Base-by-base conservation (phyloP, 169 alveolate genomes). In the Cryptosporidium viatorum region DNA sequence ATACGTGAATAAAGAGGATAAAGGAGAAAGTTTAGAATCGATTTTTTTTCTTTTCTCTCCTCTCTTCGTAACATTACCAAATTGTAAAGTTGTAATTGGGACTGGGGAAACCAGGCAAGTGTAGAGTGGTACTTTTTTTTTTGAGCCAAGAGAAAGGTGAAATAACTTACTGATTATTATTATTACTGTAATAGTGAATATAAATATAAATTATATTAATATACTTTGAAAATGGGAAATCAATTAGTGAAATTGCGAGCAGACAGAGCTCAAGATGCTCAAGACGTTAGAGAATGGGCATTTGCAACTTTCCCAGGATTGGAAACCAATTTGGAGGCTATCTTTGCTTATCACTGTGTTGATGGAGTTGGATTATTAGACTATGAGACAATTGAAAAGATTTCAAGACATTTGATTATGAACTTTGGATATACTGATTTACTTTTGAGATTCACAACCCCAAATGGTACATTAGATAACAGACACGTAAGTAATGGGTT, bases 281-380 rank as follows among this genome's bases (percentile, higher is more conserved):
- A 45, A 16, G 89, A 80, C 18, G 89, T 80, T 55, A 39, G 89
- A 80, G 80, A 80, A 39, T 80, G 89, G 89, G 89, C 89, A 2
- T 80, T 80, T 45, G 75, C 80, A 41, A 80, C 89, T 8, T 80
- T 80, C 62, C 89, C 89, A 16, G 89, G 89, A 39, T 43, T 80
- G 45, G 89, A 80, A 48, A 39, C 89, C 7, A 80, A 80, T 37
- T 41, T 80, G 37, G 89, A 80, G 33, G 75, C 89, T 10, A 62
- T 80, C 21, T 80, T 80, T 80, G 89, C 89, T 10, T 80, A 80
- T 62, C 89, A 80, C 21, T 80, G 80, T 29, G 51, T 31, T 12
- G 89, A 80, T 65, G 89, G 89, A 26, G 65, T 65, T 35, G 89
- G 89, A 8, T 39, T 80, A 31, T 45, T 80, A 48, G 74, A 80